Evolutionary conservation across 345 rosid species (phyloP).

Genomic region (Arabidopsis thaliana): TAIR10.1 NC_003071.7:14366001-14366500

Average conservation of each 20-base stretch:
- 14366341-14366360: not conserved
- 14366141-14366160: not conserved
- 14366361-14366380: slow-evolving; percentile 5
- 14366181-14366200: not conserved
- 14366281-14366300: not conserved
- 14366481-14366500: not conserved
- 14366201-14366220: not conserved
- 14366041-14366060: not conserved
- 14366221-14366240: not conserved
- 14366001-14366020: slow-evolving; percentile 3
- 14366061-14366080: too few species aligned
- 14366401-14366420: not conserved
- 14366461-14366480: not conserved
- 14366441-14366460: not conserved
- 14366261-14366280: not conserved
- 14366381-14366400: not conserved
- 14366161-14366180: not conserved
- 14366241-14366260: not conserved
- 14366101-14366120: not conserved
- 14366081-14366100: too few species aligned
- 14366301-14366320: not conserved
- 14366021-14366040: slow-evolving; percentile 2
- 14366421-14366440: not conserved
- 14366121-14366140: not conserved
- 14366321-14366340: not conserved